Percentiles rank a stretch among this genome's conserved stretches.
Conservation (phyloP, 2,329 filamentous ascomycete species). For the Tympanopsis confertula region DNA sequence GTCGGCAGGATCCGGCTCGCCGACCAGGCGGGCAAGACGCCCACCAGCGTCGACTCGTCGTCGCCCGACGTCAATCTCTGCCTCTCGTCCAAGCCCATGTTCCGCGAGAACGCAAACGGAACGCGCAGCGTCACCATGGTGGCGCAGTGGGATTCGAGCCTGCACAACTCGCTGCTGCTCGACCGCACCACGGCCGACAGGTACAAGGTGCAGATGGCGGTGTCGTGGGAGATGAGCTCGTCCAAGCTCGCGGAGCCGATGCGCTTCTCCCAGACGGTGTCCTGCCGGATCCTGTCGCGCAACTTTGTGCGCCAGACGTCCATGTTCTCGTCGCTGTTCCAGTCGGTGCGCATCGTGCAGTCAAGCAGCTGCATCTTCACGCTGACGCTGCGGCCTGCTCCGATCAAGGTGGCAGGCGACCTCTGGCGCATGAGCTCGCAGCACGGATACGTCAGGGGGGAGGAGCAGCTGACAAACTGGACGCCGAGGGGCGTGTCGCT, state of each 20-base stretch:
- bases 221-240: conserved; percentile 78
- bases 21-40: conserved; percentile 73
- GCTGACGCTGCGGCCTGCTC: conserved; percentile 72
- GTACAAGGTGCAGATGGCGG: conserved; percentile 75
- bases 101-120: conserved; percentile 80
- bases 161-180: conserved; percentile 84
- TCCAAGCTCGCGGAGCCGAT: conserved; percentile 78
- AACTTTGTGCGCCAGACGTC: conserved; percentile 71
- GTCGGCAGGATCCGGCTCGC: conserved; percentile 74
- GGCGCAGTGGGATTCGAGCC: conserved; percentile 94
- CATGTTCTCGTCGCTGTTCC: conserved; percentile 79
- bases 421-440: conserved; percentile 96
- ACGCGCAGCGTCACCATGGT: conserved; percentile 75
- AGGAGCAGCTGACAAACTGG: conserved; percentile 78
- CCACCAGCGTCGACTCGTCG: conserved; percentile 56
- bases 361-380: conserved; percentile 81
- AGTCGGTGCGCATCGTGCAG: conserved; percentile 72
- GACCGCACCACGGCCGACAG: conserved; percentile 88
- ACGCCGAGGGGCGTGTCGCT: conserved; percentile 79
- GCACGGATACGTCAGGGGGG: conserved; percentile 90
- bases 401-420: conserved; percentile 82
- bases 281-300: conserved; percentile 72
- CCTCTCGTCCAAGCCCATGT: conserved; percentile 63
- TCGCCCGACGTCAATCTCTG: conserved; percentile 68
- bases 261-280: conserved; percentile 70